A percentile compares a stretch with the other conserved stretches of the same genome.
phyloP scores from a whole-genome alignment of 495 filamentous ascomycete species.

The Viridothelium virens region DNA sequence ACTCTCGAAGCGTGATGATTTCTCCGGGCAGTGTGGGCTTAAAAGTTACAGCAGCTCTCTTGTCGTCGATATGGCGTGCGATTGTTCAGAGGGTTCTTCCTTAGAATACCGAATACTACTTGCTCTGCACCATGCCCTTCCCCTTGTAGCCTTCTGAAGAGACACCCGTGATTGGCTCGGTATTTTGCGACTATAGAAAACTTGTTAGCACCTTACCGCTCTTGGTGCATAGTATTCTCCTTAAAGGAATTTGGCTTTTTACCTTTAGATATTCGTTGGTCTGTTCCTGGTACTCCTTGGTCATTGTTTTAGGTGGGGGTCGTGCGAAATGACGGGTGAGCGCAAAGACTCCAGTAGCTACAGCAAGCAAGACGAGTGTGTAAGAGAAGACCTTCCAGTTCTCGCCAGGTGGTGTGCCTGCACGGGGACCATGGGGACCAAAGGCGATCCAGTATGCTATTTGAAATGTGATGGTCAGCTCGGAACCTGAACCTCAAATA shows the following conservation, averaged over 20 bases:
- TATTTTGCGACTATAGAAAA: conserved; percentile 60
- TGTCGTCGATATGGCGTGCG: background rate
- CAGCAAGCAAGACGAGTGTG: conserved; percentile 49
- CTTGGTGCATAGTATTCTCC: background rate
- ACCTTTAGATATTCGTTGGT: conserved; percentile 88
- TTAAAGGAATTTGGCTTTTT: conserved; percentile 24
- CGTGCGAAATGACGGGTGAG: conserved; percentile 43
- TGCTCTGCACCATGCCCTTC: conserved; percentile 74
- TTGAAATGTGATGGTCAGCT: background rate
- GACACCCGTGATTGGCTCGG: conserved; percentile 84
- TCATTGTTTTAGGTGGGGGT: conserved; percentile 75
- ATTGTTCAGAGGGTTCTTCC: background rate
- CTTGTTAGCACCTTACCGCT: conserved; percentile 13
- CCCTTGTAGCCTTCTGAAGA: conserved; percentile 72
- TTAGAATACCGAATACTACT: background rate
- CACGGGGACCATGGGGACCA: conserved; percentile 86
- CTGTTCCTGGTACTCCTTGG: conserved; percentile 87
- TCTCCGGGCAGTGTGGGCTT: background rate
- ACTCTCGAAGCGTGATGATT: background rate
- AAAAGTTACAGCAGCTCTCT: background rate
- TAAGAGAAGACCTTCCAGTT: conserved; percentile 62
- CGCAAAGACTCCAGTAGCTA: conserved; percentile 28
- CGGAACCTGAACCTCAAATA: background rate
- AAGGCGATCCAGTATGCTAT: conserved; percentile 98
- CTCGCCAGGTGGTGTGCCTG: conserved; percentile 74